Percentiles rank a stretch among this genome's conserved stretches.
These are phyloP conservation scores for Hypoxylon sp. DNA, from an alignment of 2,329 filamentous ascomycete species.

Conservation along the genomic window DNA sequence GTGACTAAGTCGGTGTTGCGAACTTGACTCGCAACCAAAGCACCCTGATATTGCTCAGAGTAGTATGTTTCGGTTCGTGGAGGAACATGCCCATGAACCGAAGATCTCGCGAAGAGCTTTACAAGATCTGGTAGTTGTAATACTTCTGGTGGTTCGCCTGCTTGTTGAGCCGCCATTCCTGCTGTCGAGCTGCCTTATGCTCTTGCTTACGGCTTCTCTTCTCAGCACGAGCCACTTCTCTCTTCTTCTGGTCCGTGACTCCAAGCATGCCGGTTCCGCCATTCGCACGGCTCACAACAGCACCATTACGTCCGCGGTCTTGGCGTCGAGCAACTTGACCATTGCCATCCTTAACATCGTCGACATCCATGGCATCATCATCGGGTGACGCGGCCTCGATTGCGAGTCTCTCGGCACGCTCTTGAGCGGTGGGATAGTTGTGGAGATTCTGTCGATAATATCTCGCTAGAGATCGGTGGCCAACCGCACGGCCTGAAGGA, in stretches of 20 bases:
- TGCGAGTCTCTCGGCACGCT: conserved; percentile 77
- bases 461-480: conserved; percentile 86
- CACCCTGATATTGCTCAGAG: conserved; percentile 9
- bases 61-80: conserved; percentile 2
- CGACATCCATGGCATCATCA: conserved; percentile 58
- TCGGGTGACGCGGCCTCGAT: conserved; percentile 63
- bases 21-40: conserved; percentile 12
- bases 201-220: conserved; percentile 77
- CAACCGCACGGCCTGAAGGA: conserved; percentile 88
- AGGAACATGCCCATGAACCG: conserved; percentile 3
- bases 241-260: conserved; percentile 81
- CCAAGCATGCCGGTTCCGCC: conserved; percentile 83
- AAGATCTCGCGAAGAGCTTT: conserved; percentile 17
- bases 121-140: conserved; percentile 66
- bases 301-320: conserved; percentile 63
- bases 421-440: conserved; percentile 83
- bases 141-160: conserved; percentile 80
- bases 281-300: conserved; percentile 76
- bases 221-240: conserved; percentile 75
- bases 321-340: conserved; percentile 57
- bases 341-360: conserved; percentile 47
- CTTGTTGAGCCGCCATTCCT: conserved; percentile 80
- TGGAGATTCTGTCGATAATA: conserved; percentile 96
- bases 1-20: conserved; percentile 5
- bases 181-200: conserved; percentile 72